phyloP scores from a whole-genome alignment of 2,329 filamentous ascomycete species.

The Fusarium sarcochroum region DNA sequence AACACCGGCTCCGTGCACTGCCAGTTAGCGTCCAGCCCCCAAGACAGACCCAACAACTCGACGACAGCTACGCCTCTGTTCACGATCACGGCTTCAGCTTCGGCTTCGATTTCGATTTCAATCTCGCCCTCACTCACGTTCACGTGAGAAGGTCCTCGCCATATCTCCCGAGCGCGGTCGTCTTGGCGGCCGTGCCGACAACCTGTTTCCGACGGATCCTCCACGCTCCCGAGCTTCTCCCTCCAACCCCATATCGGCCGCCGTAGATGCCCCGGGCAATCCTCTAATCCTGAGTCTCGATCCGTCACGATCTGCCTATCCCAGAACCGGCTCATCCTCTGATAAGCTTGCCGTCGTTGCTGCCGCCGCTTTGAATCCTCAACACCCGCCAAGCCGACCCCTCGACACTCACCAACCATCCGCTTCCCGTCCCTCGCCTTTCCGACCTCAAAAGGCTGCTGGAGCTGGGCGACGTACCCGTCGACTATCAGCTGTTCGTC shows the following conservation, averaged over 20 bases:
- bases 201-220: slow-evolving; percentile 64
- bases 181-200: slow-evolving; percentile 61
- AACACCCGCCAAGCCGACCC: slow-evolving; percentile 19
- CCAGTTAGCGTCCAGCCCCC: slow-evolving; percentile 26
- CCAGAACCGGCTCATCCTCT: slow-evolving; percentile 41
- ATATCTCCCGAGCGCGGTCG: slow-evolving; percentile 58
- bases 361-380: slow-evolving; percentile 40
- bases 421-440: slow-evolving; percentile 52
- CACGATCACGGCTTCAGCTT: slow-evolving; percentile 5
- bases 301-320: slow-evolving; percentile 52
- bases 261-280: slow-evolving; percentile 50
- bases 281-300: slow-evolving; percentile 48
- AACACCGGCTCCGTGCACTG: slow-evolving; percentile 37
- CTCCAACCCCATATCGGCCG: slow-evolving; percentile 44
- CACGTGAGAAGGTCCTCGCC: slow-evolving; percentile 46
- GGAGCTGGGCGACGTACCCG: slow-evolving; percentile 52
- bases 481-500: slow-evolving; percentile 63
- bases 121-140: slow-evolving; percentile 37
- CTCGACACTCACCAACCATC: slow-evolving; percentile 34
- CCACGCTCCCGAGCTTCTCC: slow-evolving; percentile 54
- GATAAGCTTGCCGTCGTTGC: slow-evolving; percentile 37
- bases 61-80: slow-evolving; percentile 1
- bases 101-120: slow-evolving; percentile 1
- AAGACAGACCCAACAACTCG: slow-evolving; percentile 22
- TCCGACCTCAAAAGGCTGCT: slow-evolving; percentile 58